Base-by-base conservation (phyloP, 2,329 filamentous ascomycete species). In the Aquanectria penicillioides region DNA sequence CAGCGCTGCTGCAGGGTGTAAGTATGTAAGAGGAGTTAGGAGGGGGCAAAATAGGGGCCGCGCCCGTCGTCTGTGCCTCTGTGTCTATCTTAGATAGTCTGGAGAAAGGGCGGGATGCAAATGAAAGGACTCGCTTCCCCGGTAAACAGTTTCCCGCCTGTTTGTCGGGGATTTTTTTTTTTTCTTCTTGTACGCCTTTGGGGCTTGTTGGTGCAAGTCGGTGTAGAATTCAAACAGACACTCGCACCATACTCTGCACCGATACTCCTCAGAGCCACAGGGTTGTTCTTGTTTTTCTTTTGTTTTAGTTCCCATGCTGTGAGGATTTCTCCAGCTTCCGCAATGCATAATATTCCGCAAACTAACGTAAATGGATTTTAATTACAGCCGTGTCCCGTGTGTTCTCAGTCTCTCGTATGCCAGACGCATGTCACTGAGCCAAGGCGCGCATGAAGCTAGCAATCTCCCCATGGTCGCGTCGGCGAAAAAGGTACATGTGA, bases 51-150 rank as follows among this genome's bases (percentile, higher is more conserved):
- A 48, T 31, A 62, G 44, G 57, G 40, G 44, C 15, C 23, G 41
- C 26, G 41, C 17, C 28, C 23, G 25, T 29, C 23, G 23, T 62
- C 44, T 65, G 34, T 40, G 49, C 51, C 34, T 37, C 46, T 36
- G 58, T 22, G 41, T 33, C 28, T 13, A 28, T 18, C 8, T 54
- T 50, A 49, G 48, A 52, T 52, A 69, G 61, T 56, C 46, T 37
- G 49, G 53, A 59, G 50, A 59, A 48, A 44, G 34, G 57, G 41
- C 50, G 25, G 51, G 57, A 57, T 56, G 58, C 48, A 69, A 69
- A 69, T 69, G 67, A 69, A 69, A 69, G 67, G 67, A 64, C 58
- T 55, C 37, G 33, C 49, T 36, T 55, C 56, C 67, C 56, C 58
- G 49, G 65, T 40, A 13, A 40, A 34, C 29, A 53, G 34, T 20